Conservation (phyloP, 257 asterid genomes). For the Solanum piurae region DNA sequence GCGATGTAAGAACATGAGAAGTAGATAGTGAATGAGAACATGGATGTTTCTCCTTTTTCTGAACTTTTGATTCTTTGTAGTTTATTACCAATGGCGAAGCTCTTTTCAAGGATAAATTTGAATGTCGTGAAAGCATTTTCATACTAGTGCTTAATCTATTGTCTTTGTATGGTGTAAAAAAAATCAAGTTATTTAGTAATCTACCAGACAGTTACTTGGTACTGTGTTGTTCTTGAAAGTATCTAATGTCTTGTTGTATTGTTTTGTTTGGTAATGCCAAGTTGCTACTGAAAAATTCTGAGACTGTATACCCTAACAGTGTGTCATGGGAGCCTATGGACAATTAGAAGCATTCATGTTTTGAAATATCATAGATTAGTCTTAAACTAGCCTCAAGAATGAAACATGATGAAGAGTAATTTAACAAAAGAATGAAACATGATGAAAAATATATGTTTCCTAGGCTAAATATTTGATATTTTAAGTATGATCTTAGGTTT, state of each 20-base stretch:
- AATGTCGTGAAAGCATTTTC: background rate
- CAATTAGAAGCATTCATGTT: background rate
- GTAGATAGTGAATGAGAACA: conserved; percentile 20
- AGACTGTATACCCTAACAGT: background rate
- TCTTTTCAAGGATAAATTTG: background rate
- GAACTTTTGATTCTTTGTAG: background rate
- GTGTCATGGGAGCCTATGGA: background rate
- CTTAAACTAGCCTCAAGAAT: background rate
- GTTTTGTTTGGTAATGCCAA: background rate
- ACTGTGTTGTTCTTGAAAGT: background rate
- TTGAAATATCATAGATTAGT: background rate
- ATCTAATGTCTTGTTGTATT: background rate
- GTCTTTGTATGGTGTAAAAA: background rate
- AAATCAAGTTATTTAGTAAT: background rate
- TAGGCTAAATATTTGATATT: background rate
- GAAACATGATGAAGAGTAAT: background rate
- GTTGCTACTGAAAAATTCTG: background rate
- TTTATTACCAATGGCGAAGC: background rate
- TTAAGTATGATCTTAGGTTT: background rate
- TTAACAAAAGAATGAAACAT: background rate
- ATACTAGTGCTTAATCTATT: background rate
- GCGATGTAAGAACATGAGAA: conserved; percentile 25
- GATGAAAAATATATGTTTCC: background rate
- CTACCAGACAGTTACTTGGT: background rate
- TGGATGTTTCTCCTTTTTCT: conserved; percentile 4